These are phyloP conservation scores for Rhinocladiella similis DNA, from an alignment of 2,329 filamentous ascomycete genomes.

Conservation along the genomic window DNA sequence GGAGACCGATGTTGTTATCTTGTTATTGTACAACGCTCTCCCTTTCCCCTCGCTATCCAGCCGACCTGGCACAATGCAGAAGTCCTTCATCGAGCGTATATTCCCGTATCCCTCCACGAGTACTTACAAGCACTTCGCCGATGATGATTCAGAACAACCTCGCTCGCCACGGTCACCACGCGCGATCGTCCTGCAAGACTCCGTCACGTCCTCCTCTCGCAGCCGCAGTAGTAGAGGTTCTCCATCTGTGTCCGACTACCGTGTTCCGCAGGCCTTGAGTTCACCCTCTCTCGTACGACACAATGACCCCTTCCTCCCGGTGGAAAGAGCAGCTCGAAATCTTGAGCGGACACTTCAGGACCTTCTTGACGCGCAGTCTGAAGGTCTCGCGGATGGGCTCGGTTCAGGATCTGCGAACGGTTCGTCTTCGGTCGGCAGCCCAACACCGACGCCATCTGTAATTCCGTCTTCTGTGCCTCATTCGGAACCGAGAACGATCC, in stretches of 20 bases:
- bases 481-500: slow-evolving; percentile 38
- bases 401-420: slow-evolving; percentile 42
- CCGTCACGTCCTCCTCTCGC: slow-evolving; percentile 1
- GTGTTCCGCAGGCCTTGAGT: slow-evolving; percentile 11
- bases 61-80: slow-evolving; percentile 21
- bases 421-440: slow-evolving; percentile 48
- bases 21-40: neutral
- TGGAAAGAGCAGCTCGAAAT: slow-evolving; percentile 54
- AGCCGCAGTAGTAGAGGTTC: neutral
- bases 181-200: slow-evolving; percentile 19
- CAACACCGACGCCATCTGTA: slow-evolving; percentile 43
- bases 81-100: slow-evolving; percentile 30
- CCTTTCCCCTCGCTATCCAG: neutral
- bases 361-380: slow-evolving; percentile 62
- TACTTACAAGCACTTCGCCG: slow-evolving; percentile 18
- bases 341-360: slow-evolving; percentile 60
- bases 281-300: slow-evolving; percentile 23
- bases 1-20: neutral
- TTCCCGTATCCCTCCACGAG: slow-evolving; percentile 23
- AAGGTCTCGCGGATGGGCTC: slow-evolving; percentile 54
- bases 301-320: slow-evolving; percentile 46
- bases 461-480: slow-evolving; percentile 27
- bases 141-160: slow-evolving; percentile 9
- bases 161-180: slow-evolving; percentile 10
- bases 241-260: neutral